phyloP scores from a whole-genome alignment of 1,139 yeast genomes.

The Yamadazyma friedrichii region DNA sequence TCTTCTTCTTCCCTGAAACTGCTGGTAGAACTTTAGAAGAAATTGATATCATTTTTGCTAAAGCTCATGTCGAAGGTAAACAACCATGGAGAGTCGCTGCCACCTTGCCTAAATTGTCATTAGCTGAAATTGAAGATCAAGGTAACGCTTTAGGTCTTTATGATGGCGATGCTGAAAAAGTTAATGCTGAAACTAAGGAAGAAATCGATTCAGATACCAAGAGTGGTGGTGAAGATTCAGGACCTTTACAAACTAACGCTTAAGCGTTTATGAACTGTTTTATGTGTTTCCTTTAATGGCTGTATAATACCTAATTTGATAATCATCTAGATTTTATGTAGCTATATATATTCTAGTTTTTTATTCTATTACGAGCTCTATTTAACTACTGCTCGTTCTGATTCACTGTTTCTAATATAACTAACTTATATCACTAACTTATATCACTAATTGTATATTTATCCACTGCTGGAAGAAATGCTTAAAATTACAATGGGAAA shows the following conservation, averaged over 20 bases:
- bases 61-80: slow-evolving; percentile 42
- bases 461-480: too few relatives aligned
- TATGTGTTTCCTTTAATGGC: neutral
- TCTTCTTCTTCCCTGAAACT: slow-evolving; percentile 47
- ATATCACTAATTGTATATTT: too few relatives aligned
- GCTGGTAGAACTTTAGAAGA: slow-evolving; percentile 47
- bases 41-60: slow-evolving; percentile 43
- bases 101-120: slow-evolving; percentile 43
- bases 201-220: slow-evolving; percentile 21
- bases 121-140: slow-evolving; percentile 45
- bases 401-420: too few relatives aligned
- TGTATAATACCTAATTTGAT: slow-evolving; percentile 2
- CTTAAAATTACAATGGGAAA: too few relatives aligned
- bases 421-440: too few relatives aligned
- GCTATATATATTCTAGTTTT: too few relatives aligned
- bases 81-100: slow-evolving; percentile 51
- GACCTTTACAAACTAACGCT: slow-evolving; percentile 12
- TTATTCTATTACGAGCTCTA: too few relatives aligned
- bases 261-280: neutral
- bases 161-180: slow-evolving; percentile 41
- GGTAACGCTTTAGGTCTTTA: slow-evolving; percentile 47
- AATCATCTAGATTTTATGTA: neutral
- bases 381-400: too few relatives aligned
- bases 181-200: slow-evolving; percentile 31
- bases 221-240: slow-evolving; percentile 13